phyloP scores from a whole-genome alignment of 139 green algal genomes.

The Chlamydomonas asymmetrica region DNA sequence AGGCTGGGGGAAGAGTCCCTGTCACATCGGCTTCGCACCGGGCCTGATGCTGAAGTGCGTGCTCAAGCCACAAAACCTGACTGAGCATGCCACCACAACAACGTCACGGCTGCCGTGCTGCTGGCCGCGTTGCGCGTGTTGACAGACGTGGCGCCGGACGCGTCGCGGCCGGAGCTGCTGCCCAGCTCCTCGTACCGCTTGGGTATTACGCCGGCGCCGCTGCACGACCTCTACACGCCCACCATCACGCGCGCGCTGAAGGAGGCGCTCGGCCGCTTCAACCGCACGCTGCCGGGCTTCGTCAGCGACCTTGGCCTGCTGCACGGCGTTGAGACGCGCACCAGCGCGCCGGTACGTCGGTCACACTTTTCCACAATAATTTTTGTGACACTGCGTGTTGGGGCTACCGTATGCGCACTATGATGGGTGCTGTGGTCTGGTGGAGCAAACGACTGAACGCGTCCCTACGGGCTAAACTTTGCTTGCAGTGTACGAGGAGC shows the following conservation, averaged over 20 bases:
- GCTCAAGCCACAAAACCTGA: background rate
- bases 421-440: no score
- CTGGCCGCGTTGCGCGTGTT: no score
- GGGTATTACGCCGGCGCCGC: constrained; percentile 52
- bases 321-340: constrained; percentile 81
- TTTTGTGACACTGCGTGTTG: no score
- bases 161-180: constrained; percentile 42
- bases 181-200: constrained; percentile 78
- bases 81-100: background rate
- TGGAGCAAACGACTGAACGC: no score
- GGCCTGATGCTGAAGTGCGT: background rate
- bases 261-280: constrained; percentile 58
- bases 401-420: no score
- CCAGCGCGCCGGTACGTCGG: constrained; percentile 69
- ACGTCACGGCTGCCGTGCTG: background rate
- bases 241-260: constrained; percentile 50
- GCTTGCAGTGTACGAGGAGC: no score
- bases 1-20: no score
- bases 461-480: no score
- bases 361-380: no score
- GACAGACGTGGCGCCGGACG: no score
- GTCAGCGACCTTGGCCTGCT: constrained; percentile 45
- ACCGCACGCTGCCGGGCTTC: constrained; percentile 61
- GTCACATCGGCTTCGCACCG: no score
- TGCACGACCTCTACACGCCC: constrained; percentile 75